Percentiles rank a stretch among this genome's conserved stretches.
phyloP scores from a whole-genome alignment of 768 basidiomycete genomes.

The Pulveroboletus sp. region DNA sequence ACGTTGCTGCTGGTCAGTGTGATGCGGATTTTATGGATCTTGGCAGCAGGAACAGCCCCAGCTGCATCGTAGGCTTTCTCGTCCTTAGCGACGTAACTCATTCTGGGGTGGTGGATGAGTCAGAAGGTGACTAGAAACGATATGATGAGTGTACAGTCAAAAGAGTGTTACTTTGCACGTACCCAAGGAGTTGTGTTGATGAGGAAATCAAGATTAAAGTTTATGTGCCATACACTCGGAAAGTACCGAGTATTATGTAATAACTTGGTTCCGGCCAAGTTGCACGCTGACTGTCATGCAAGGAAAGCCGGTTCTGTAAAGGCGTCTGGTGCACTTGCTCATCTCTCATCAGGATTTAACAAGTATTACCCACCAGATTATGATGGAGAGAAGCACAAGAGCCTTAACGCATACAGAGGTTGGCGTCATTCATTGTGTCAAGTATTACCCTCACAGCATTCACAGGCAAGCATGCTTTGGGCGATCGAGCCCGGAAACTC shows the following conservation, averaged over 20 bases:
- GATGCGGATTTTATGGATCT: slow-evolving; percentile 99
- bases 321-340: slow-evolving; percentile 1
- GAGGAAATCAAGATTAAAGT: slow-evolving; percentile 33
- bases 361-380: slow-evolving; percentile 81
- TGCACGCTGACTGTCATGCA: slow-evolving; percentile 35
- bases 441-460: background rate
- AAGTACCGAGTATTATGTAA: slow-evolving; percentile 16
- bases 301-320: slow-evolving; percentile 30
- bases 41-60: slow-evolving; percentile 82
- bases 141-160: background rate
- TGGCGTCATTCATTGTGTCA: background rate
- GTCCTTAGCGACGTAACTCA: slow-evolving; percentile 99
- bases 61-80: slow-evolving; percentile 98
- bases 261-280: slow-evolving; percentile 2
- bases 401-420: slow-evolving; percentile 74
- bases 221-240: slow-evolving; percentile 13
- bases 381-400: slow-evolving; percentile 66
- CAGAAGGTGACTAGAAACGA: slow-evolving; percentile 69
- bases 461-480: slow-evolving; percentile 89
- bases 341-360: slow-evolving; percentile 55
- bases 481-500: slow-evolving; percentile 90
- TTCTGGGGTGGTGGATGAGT: slow-evolving; percentile 59
- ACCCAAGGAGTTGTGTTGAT: slow-evolving; percentile 19
- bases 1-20: slow-evolving; percentile 98
- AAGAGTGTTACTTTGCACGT: no score